A percentile compares a stretch with the other conserved stretches of the same genome.
Evolutionary conservation across 2,329 filamentous ascomycete species (phyloP).

Genomic region (Cryphonectria parasitica): DNA sequence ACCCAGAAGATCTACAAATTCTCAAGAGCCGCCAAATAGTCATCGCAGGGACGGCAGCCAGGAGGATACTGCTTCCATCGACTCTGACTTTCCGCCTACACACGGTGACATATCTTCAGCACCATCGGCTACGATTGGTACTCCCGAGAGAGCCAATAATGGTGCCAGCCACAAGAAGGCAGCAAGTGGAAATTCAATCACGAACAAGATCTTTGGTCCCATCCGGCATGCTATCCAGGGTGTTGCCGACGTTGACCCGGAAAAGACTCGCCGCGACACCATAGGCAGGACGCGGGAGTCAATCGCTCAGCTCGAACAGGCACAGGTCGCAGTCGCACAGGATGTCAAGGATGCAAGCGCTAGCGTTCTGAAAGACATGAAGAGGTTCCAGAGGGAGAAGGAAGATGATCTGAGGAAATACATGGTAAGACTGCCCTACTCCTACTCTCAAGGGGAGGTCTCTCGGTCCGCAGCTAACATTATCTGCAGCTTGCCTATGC

Average conservation of each 20-base stretch:
- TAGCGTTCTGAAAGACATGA: conserved; percentile 86
- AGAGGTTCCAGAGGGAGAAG: conserved; percentile 92
- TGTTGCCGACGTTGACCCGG: conserved; percentile 94
- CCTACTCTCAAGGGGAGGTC: conserved; percentile 11
- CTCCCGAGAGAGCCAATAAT: conserved; percentile 57
- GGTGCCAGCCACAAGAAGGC: conserved; percentile 73
- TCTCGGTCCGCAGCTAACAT: not conserved
- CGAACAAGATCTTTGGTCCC: conserved; percentile 90
- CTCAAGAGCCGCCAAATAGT: conserved; percentile 54
- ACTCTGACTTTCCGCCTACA: conserved; percentile 93
- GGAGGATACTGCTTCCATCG: conserved; percentile 87
- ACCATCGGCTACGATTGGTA: conserved; percentile 75
- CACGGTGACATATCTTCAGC: conserved; percentile 72
- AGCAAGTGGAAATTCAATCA: conserved; percentile 86
- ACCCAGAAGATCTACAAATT: conserved; percentile 69
- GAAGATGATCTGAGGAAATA: conserved; percentile 92
- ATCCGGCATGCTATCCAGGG: conserved; percentile 95
- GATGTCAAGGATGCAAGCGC: conserved; percentile 92
- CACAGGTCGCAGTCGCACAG: conserved; percentile 81
- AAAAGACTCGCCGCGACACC: conserved; percentile 86
- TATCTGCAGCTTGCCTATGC: conserved; percentile 78
- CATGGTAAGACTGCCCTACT: conserved; percentile 70
- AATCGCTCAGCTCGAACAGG: conserved; percentile 85
- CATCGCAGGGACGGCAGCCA: conserved; percentile 60
- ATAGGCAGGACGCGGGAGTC: conserved; percentile 95